Evolutionary conservation across 306 rosid species (phyloP).

Genomic region (Cercis canadensis): DNA sequence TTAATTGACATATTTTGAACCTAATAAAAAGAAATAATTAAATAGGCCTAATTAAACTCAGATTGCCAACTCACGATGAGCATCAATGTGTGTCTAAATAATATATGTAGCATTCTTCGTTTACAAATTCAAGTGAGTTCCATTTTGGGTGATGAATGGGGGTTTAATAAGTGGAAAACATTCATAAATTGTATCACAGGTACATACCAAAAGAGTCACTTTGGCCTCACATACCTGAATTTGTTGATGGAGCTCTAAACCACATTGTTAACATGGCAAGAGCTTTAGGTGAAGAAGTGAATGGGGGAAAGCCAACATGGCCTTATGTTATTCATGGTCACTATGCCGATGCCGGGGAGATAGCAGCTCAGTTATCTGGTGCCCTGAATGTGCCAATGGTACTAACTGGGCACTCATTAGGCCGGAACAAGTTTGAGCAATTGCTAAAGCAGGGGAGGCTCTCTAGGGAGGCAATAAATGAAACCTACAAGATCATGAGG

Average conservation of each 20-base stretch:
- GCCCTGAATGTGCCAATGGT: conserved; percentile 85
- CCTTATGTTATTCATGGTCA: conserved; percentile 84
- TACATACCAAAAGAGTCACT: conserved; percentile 81
- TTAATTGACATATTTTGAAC: too few species aligned
- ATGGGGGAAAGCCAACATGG: conserved; percentile 69
- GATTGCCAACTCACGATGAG: too few species aligned
- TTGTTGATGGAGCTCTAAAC: conserved; percentile 69
- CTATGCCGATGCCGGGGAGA: conserved; percentile 81
- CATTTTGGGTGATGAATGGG: background rate
- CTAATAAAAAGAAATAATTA: too few species aligned
- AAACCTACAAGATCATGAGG: conserved; percentile 72
- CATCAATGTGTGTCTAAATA: too few species aligned
- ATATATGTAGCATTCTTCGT: too few species aligned
- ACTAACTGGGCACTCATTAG: conserved; percentile 79
- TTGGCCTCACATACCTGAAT: conserved; percentile 82
- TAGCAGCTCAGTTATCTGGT: conserved; percentile 73
- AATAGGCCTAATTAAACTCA: too few species aligned
- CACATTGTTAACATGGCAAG: conserved; percentile 81
- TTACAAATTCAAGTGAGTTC: background rate
- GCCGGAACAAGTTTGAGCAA: conserved; percentile 83
- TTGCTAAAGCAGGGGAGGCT: conserved; percentile 77
- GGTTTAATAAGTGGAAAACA: background rate
- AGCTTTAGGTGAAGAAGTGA: conserved; percentile 73
- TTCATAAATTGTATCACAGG: conserved; percentile 39
- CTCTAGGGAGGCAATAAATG: conserved; percentile 67